phyloP scores from a whole-genome alignment of 2,329 filamentous ascomycete genomes.

The Setomelanomma holmii region DNA sequence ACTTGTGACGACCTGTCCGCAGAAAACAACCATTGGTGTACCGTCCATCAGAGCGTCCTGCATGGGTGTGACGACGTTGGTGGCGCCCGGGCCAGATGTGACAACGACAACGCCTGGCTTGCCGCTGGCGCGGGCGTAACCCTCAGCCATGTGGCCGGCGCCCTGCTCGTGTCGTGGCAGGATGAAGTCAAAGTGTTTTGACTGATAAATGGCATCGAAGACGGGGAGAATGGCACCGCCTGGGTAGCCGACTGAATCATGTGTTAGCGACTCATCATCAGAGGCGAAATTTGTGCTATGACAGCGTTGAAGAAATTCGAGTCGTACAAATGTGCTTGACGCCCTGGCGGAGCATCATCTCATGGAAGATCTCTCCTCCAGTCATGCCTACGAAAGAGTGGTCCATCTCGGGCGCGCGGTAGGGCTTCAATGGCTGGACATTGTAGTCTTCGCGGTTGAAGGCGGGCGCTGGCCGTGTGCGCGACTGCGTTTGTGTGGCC shows the following conservation, averaged over 20 bases:
- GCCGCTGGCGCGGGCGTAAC: slow-evolving; percentile 91
- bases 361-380: slow-evolving; percentile 96
- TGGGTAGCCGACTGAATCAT: slow-evolving; percentile 70
- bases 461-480: slow-evolving; percentile 54
- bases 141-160: slow-evolving; percentile 97
- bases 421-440: slow-evolving; percentile 56
- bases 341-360: slow-evolving; percentile 94
- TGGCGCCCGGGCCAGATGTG: slow-evolving; percentile 94
- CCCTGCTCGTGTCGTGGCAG: slow-evolving; percentile 96
- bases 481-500: slow-evolving; percentile 35
- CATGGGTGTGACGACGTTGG: slow-evolving; percentile 95
- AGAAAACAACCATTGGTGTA: slow-evolving; percentile 95
- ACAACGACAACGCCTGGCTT: slow-evolving; percentile 96
- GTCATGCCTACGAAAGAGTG: slow-evolving; percentile 86
- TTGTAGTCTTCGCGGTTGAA: slow-evolving; percentile 59
- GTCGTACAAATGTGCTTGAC: slow-evolving; percentile 94
- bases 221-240: slow-evolving; percentile 96
- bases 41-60: slow-evolving; percentile 95
- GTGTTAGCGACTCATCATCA: slow-evolving; percentile 18
- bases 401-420: slow-evolving; percentile 59
- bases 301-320: slow-evolving; percentile 2
- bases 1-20: slow-evolving; percentile 86
- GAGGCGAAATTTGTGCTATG: neutral
- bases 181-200: slow-evolving; percentile 93
- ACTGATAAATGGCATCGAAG: slow-evolving; percentile 99